Base-by-base conservation (phyloP, 1,284 basidiomycete species). In the Moesziomyces sp. region DNA sequence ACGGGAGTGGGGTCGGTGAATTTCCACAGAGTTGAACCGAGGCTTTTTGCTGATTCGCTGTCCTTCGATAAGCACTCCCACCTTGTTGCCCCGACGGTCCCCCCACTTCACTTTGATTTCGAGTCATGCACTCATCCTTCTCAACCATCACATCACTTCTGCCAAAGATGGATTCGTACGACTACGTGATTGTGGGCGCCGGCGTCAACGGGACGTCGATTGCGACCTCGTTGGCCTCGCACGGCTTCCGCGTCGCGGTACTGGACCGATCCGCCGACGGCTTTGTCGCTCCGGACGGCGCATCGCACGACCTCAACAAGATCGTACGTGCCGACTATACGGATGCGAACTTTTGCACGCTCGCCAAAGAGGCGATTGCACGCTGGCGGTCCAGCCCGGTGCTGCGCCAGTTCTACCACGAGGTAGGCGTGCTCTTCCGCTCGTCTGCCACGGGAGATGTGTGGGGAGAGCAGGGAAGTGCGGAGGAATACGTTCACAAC, bases 301-400 rank as follows among this genome's bases (percentile, higher is more conserved):
- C 93, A 0, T 92, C 91, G 61, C 90, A 90, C 46, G 93, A 95
- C 83, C 86, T 94, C 55, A 95, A 94, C 85, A 91, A 93, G 85
- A 88, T 92, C 89, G 76, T 84, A 19, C 78, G 85, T 34, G 83
- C 79, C 47, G 86, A 86, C 58, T 86, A 85, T 58, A 58, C 67
- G 21, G 81, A 84, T 58, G 21, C 66, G 10, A 79, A 77, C 78
- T 95, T 94, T 79, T 84, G 91, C 14, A 85, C 86, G 28, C 85
- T 95, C 1, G 91, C 91, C 0, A 88, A 88, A 48, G 89, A 91
- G 64, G 91, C 92, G 5, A 91, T 94, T 62, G 77, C 84, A 5
- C 85, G 86, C 2, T 94, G 93, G 93, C 91, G 89, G 68, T 84
- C 85, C 1, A 45, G 56, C 30, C 65, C 61, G 0, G n/a, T 77